These are phyloP conservation scores for Amanita subjunquillea DNA, from an alignment of 768 basidiomycete species.

Conservation along the genomic window DNA sequence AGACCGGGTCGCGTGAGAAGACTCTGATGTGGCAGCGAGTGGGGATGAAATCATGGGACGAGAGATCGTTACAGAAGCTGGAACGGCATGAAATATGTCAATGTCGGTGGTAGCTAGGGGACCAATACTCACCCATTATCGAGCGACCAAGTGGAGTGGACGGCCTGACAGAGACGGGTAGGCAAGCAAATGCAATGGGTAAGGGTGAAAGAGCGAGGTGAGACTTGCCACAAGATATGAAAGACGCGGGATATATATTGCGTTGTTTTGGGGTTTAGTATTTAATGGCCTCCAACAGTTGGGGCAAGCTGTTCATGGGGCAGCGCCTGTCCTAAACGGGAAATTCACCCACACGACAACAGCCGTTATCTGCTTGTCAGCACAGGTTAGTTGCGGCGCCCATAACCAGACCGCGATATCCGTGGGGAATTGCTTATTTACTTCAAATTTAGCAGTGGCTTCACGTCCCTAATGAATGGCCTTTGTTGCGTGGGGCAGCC, in stretches of 20 bases:
- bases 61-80: conserved; percentile 36
- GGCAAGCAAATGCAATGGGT: conserved; percentile 1
- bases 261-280: conserved; percentile 1
- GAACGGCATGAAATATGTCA: neutral
- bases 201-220: neutral
- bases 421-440: neutral
- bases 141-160: neutral
- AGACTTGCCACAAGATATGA: neutral
- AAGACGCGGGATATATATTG: neutral
- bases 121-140: conserved; percentile 2
- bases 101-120: neutral
- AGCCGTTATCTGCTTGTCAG: neutral
- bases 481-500: neutral
- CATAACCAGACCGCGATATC: neutral
- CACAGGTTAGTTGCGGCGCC: neutral
- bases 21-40: conserved; percentile 28
- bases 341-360: neutral
- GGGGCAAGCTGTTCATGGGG: neutral
- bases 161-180: conserved; percentile 8
- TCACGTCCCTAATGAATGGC: neutral
- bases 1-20: conserved; percentile 19
- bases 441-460: neutral
- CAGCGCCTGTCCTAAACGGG: neutral
- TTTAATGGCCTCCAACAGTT: neutral
- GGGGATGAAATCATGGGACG: conserved; percentile 54